Base-by-base conservation (phyloP, 129 eudicot species). In the Cynara cardunculus region DNA sequence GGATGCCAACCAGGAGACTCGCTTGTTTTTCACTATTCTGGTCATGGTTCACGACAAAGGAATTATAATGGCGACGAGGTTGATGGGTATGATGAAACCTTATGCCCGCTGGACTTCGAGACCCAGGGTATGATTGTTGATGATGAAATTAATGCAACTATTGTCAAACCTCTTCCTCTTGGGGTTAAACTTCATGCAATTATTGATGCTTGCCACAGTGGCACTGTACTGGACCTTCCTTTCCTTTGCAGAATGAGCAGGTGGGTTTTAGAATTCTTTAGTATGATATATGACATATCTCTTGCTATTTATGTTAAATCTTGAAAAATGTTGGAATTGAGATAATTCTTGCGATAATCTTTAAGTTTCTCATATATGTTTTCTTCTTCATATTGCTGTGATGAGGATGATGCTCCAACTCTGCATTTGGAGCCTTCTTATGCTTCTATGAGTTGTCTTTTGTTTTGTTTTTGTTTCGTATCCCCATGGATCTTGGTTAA, bases 131-230 rank as follows among this genome's bases (percentile, higher is more conserved):
- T 37, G 76, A 91, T 91, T 67, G 64, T 87, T 69, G 96, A 91
- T 84, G 89, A 91, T 78, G 91, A 89, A 56, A 73, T 91, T 41
- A 91, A 91, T 78, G 87, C 82, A 68, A 86, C 84, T 49, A 86
- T 91, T 13, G 96, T 91, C 25, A 85, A 84, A 61, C 93, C 93
- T 37, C 86, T 91, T 13, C 88, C 88, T 34, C n/a, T 28, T 72
- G 96, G 93, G 21, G 93, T 78, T 72, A 91, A 80, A 77, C 96
- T 91, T 75, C 96, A 91, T 80, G 93, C 93, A 1, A 87, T 91
- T 25, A 71, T 91, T 56, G 96, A 91, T 81, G 84, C 96, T 35
- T 91, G 91, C 79, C 88, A 85, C 68, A 89, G 93, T 82, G 96
- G 96, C 79, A 91, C 93, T 8, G 78, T 89, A 41, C 80, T 91